phyloP scores from a whole-genome alignment of 176 grass and related monocot genomes.

The Rhynchospora tenuis region DNA sequence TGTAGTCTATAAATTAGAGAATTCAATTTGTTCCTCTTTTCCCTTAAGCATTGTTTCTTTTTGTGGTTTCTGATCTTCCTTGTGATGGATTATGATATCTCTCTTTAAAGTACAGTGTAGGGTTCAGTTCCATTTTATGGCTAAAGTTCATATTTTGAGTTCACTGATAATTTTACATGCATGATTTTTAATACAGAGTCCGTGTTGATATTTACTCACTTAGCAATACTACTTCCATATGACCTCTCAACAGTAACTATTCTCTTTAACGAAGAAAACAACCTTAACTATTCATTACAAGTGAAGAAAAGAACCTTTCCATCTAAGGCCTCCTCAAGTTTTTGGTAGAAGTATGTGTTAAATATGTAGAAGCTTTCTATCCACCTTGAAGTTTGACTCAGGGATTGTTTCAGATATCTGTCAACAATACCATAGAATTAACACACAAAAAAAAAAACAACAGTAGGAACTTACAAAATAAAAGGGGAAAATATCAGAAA shows the following conservation, averaged over 20 bases:
- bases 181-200: background rate
- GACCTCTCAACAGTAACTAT: background rate
- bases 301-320: conserved; percentile 33
- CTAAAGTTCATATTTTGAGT: background rate
- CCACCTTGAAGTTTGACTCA: conserved; percentile 17
- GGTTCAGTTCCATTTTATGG: background rate
- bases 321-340: conserved; percentile 61
- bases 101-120: conserved; percentile 5
- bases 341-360: conserved; percentile 89
- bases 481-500: background rate
- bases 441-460: conserved; percentile 12
- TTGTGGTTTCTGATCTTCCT: background rate
- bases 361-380: conserved; percentile 66
- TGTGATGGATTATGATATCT: background rate
- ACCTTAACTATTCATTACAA: conserved; percentile 8
- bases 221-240: conserved; percentile 3
- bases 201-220: background rate
- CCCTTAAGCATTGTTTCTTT: background rate
- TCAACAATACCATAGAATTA: conserved; percentile 19
- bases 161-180: background rate
- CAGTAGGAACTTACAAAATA: background rate
- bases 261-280: conserved; percentile 14
- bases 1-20: background rate
- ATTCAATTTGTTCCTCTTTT: background rate
- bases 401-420: conserved; percentile 60